A percentile compares a stretch with the other conserved stretches of the same genome.
These are phyloP conservation scores for Parasarocladium wereldwijsianum DNA, from an alignment of 2,329 filamentous ascomycete genomes.

Conservation along the genomic window DNA sequence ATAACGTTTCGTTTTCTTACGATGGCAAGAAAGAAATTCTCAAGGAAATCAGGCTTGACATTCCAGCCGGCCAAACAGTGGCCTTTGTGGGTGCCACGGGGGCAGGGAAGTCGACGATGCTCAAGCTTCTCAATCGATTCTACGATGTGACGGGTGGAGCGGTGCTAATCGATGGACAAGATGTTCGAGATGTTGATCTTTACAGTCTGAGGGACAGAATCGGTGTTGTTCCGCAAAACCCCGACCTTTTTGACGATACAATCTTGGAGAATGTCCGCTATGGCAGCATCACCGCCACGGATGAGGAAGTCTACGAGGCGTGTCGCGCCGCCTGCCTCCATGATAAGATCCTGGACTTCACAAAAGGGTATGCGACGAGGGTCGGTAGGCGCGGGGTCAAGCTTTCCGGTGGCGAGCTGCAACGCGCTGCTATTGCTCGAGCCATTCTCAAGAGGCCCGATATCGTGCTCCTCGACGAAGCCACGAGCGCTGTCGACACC, in stretches of 20 bases:
- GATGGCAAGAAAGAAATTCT: conserved; percentile 44
- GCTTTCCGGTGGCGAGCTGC: conserved; percentile 51
- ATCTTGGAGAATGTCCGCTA: conserved; percentile 46
- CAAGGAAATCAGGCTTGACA: conserved; percentile 35
- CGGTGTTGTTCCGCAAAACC: conserved; percentile 40
- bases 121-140: conserved; percentile 44
- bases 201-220: conserved; percentile 36
- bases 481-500: conserved; percentile 63
- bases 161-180: conserved; percentile 40
- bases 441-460: conserved; percentile 61
- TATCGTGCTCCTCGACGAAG: conserved; percentile 65
- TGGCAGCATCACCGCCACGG: conserved; percentile 35
- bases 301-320: conserved; percentile 39
- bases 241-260: conserved; percentile 41
- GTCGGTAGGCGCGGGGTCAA: conserved; percentile 22
- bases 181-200: conserved; percentile 38
- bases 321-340: conserved; percentile 42
- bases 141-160: conserved; percentile 39
- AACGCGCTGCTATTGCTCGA: conserved; percentile 53
- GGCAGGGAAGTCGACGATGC: conserved; percentile 42
- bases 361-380: conserved; percentile 10
- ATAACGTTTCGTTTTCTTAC: conserved; percentile 42
- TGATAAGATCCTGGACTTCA: conserved; percentile 40
- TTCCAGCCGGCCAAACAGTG: conserved; percentile 36
- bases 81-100: conserved; percentile 47